Evolutionary conservation across 2,329 filamentous ascomycete species (phyloP), one percentile per base, ranked within the genome.

Genomic region (Fusarium dimerum): DNA sequence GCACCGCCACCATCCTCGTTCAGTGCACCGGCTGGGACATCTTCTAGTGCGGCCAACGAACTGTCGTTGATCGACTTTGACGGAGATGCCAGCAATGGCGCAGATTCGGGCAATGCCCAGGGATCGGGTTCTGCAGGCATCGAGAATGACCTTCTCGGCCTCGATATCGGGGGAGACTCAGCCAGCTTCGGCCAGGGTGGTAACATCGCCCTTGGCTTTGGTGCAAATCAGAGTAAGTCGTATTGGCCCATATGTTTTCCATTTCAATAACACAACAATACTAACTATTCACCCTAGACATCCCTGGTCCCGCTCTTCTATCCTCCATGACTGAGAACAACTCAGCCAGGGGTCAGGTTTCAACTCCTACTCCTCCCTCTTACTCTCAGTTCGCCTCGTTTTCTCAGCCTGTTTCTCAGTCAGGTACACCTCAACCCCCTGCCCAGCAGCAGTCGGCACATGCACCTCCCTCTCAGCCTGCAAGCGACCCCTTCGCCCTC

Each of bases 11-110:
- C 68, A 3, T 68, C 53, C 80, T 83, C 57, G 79, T 87, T 43
- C 78, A 80, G 62, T 83, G 86, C 75, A 83, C 87, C 64, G 83
- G 86, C 75, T 83, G 87, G 63, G 13, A 54, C 48, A 41, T 59
- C 59, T 7, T 58, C 60, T 9, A 65, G 59, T 11, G 73, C 79
- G 8, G 73, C 76, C 5, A 80, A 91, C 64, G 92, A 97, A 71
- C 75, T 97, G 18, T 97, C 94, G 6, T 76, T 99, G 58, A 99
- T 99, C 66, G 94, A 99, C 68, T 92, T 99, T 65, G 90, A 88
- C 54, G 87, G 72, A 5, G 82, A 85, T 43, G 66, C 85, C 26
- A 70, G 76, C 42, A 73, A 76, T 32, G 70, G 76, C 8, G 59
- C 68, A 43, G 64, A 70, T 36, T 59, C 72, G 26, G 61, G 67